Conservation (phyloP, 1,139 yeast species). For the Lodderomyces margitis region DNA sequence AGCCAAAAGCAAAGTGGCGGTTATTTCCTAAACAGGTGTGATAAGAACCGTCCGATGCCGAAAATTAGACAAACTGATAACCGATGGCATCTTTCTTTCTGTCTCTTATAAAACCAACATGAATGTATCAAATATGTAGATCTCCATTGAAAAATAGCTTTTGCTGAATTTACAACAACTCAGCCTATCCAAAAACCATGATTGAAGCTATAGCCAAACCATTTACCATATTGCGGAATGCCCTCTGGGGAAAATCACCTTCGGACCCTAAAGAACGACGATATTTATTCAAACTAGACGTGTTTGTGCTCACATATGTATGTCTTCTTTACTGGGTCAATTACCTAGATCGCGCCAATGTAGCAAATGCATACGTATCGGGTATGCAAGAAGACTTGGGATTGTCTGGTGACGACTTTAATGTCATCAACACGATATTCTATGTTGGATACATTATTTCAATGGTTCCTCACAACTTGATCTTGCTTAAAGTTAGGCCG, state of each 20-base stretch:
- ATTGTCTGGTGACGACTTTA: slow-evolving; percentile 47
- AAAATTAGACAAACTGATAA: neutral
- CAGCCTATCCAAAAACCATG: no score
- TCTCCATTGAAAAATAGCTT: no score
- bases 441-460: slow-evolving; percentile 60
- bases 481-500: slow-evolving; percentile 50
- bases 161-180: no score
- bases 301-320: slow-evolving; percentile 53
- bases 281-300: slow-evolving; percentile 49
- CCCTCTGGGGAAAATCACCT: slow-evolving; percentile 14
- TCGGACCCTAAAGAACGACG: slow-evolving; percentile 36
- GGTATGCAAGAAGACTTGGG: slow-evolving; percentile 57
- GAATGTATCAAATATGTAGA: no score
- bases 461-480: slow-evolving; percentile 55
- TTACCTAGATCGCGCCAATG: slow-evolving; percentile 45
- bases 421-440: slow-evolving; percentile 53
- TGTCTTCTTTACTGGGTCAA: slow-evolving; percentile 56
- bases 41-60: neutral
- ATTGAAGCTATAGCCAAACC: no score
- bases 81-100: no score
- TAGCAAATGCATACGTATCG: slow-evolving; percentile 58
- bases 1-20: neutral
- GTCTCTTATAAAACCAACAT: no score
- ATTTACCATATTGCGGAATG: neutral
- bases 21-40: neutral